Evolutionary conservation across 225 moss, liverwort and hornwort genomes (phyloP), one percentile per base, ranked within the genome.

Genomic region (Pseudisothecium myosuroides): DNA sequence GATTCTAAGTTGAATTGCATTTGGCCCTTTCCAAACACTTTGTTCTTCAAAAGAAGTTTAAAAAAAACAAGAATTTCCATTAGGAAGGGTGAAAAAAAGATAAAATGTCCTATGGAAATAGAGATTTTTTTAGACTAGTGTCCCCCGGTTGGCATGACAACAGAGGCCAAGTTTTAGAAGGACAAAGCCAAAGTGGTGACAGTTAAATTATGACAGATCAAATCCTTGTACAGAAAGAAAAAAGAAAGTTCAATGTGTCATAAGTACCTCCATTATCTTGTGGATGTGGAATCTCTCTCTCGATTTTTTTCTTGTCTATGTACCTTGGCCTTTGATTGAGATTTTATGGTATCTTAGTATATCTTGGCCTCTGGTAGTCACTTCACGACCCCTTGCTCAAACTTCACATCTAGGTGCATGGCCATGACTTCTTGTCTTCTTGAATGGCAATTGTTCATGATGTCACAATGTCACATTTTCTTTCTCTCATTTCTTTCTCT

Each of bases 391-490:
- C 14, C 7, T 39, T 39, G 7, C 39, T 39, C 2, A 4, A 69
- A 69, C 39, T 69, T 39, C 23, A 69, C 13, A 2, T 39, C 12
- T 4, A 21, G 2, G 4, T 0, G 0, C 7, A n/a, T 14, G 14
- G 7, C 13, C 2, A 39, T 69, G 23, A 69, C 23, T 69, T 22
- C 12, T 67, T 24, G 13, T 23, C 14, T 69, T 14, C 2, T 23
- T 13, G 13, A 68, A 1, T 4, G 1, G 1, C 7, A n/a, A 12
- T 23, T 68, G 2, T 12, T n/a, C 4, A 68, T n/a, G n/a, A 34
- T 22, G 67, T 67, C 2, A 67, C 20, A 67, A 21, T 36, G 37
- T n/a, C 23, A n/a, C n/a, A n/a, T n/a, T 68, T 45, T n/a, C 13
- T 68, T 68, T 23, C 7, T 68, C 4, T 68, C 1, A n/a, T 68